A percentile compares a stretch with the other conserved stretches of the same genome.
Evolutionary conservation across 495 filamentous ascomycete genomes (phyloP).

Genomic region (Bombardia bombarda): DNA sequence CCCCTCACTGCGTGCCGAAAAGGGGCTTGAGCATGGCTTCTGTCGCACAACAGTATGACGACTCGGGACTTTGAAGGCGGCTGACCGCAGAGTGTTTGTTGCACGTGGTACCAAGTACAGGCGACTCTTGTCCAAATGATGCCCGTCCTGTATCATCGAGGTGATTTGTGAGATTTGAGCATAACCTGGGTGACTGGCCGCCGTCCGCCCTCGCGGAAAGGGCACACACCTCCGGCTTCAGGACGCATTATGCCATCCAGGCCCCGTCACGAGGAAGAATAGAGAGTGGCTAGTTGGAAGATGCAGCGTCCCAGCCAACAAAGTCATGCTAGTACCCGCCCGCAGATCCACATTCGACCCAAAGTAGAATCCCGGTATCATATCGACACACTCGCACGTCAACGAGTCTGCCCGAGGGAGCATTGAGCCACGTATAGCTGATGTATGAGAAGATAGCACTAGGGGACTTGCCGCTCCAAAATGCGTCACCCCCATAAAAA

Average conservation of each 20-base stretch:
- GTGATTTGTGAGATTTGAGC: too few species aligned
- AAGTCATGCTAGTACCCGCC: conserved; percentile 26
- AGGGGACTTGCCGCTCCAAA: too few species aligned
- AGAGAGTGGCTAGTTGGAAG: conserved; percentile 12
- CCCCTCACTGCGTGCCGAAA: conserved; percentile 18
- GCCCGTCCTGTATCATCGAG: too few species aligned
- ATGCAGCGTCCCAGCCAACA: conserved; percentile 11
- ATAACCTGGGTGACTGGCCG: too few species aligned
- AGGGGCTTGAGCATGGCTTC: conserved; percentile 2
- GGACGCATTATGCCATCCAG: neutral
- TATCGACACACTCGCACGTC: too few species aligned
- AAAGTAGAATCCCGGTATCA: conserved; percentile 7
- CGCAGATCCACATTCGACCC: conserved; percentile 14
- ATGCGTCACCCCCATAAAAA: too few species aligned
- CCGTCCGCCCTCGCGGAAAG: neutral
- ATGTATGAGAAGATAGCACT: conserved; percentile 1
- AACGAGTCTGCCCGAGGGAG: neutral
- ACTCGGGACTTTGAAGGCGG: conserved; percentile 12
- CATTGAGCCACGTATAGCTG: conserved; percentile 3
- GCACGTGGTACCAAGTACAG: conserved; percentile 21
- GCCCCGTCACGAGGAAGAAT: conserved; percentile 7
- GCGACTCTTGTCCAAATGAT: neutral
- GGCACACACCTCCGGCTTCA: neutral
- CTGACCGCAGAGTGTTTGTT: conserved; percentile 16
- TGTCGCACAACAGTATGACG: conserved; percentile 21